Conservation (phyloP, 345 rosid species). For the Citrus cavaleriei region DNA sequence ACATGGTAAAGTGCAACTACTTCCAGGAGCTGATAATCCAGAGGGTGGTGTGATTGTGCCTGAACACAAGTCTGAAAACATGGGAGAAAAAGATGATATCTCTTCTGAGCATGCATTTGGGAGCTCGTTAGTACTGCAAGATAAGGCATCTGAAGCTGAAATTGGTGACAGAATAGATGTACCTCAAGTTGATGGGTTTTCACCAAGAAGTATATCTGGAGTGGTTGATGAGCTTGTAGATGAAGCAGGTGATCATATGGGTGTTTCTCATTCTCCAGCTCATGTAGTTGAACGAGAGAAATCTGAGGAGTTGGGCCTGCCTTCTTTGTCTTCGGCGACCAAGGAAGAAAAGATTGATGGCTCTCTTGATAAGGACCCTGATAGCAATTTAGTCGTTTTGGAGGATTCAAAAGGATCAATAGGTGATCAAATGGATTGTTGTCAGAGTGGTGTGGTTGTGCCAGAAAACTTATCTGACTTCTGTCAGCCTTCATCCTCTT, state of each 20-base stretch:
- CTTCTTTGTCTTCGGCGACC: background rate
- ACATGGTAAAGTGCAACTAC: background rate
- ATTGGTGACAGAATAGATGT: conserved; percentile 8
- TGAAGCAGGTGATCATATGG: conserved; percentile 11
- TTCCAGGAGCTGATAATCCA: background rate
- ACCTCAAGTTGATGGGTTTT: conserved; percentile 4
- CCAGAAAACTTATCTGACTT: background rate
- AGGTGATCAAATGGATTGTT: background rate
- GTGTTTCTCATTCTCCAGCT: conserved; percentile 9
- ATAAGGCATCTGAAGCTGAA: conserved; percentile 13
- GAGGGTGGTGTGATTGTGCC: conserved; percentile 2
- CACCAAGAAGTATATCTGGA: conserved; percentile 2
- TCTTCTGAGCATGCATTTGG: background rate
- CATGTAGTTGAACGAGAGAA: background rate
- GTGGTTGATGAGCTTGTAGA: conserved; percentile 2
- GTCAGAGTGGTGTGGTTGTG: background rate
- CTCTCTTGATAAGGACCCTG: background rate
- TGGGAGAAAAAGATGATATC: conserved; percentile 9
- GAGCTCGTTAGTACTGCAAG: background rate
- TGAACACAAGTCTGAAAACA: background rate
- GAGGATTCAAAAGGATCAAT: conserved; percentile 7
- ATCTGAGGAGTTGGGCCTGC: background rate
- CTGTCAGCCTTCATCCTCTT: background rate
- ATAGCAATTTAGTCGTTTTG: background rate
- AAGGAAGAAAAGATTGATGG: conserved; percentile 8